phyloP scores from a whole-genome alignment of 1,284 basidiomycete genomes.

The Microstroma glucosiphilum region DNA sequence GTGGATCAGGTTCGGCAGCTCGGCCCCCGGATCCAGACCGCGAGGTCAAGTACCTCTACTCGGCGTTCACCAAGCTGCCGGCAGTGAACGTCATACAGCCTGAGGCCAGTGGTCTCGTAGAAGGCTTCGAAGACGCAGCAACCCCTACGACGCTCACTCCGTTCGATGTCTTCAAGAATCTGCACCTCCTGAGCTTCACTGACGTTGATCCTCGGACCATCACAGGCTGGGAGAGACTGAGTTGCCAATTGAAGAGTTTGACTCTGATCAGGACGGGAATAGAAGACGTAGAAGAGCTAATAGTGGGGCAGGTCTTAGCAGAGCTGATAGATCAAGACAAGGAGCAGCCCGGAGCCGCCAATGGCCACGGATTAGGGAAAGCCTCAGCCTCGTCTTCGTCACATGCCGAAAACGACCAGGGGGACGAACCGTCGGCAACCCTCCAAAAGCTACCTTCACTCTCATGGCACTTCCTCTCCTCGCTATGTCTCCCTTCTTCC shows the following conservation, averaged over 20 bases:
- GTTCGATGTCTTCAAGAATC: slow-evolving; percentile 73
- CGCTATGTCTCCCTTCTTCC: slow-evolving; percentile 74
- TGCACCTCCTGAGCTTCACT: slow-evolving; percentile 65
- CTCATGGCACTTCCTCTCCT: slow-evolving; percentile 72
- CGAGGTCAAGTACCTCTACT: slow-evolving; percentile 75
- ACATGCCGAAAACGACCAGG: neutral
- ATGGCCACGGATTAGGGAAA: neutral
- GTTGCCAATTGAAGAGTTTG: slow-evolving; percentile 66
- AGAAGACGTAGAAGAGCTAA: slow-evolving; percentile 73
- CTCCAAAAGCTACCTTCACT: slow-evolving; percentile 58
- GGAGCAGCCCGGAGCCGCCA: too few relatives aligned
- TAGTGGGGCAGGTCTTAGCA: slow-evolving; percentile 68
- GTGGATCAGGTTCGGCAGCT: neutral
- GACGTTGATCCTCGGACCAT: slow-evolving; percentile 76
- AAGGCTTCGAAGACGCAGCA: slow-evolving; percentile 66
- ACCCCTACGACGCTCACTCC: slow-evolving; percentile 67
- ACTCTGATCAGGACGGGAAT: slow-evolving; percentile 70
- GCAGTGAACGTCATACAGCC: neutral
- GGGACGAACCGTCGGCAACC: slow-evolving; percentile 11
- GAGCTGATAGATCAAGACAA: slow-evolving; percentile 61
- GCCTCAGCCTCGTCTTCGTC: slow-evolving; percentile 9
- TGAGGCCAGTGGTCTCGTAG: slow-evolving; percentile 53
- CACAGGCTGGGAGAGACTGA: slow-evolving; percentile 75
- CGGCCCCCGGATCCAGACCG: slow-evolving; percentile 56
- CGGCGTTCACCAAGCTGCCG: slow-evolving; percentile 64